phyloP scores from a whole-genome alignment of 306 rosid species.

The Comarum palustre region DNA sequence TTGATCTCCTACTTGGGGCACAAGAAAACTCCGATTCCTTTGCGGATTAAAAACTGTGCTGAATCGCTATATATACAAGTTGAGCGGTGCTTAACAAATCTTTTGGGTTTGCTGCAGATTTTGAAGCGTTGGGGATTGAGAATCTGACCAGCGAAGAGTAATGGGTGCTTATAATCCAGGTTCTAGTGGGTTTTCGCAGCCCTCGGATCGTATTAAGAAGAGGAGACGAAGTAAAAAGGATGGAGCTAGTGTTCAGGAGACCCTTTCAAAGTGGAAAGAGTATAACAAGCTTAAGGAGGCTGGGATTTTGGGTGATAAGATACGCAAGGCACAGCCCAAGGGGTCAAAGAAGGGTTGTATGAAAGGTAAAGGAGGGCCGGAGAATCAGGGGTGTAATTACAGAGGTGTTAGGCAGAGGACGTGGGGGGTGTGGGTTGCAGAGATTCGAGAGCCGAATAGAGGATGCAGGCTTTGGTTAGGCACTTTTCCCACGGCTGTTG shows the following conservation, averaged over 20 bases:
- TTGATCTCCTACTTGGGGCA: background rate
- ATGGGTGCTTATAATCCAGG: conserved; percentile 55
- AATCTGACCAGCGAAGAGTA: conserved; percentile 7
- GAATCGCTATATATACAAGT: background rate
- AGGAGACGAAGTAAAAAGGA: conserved; percentile 51
- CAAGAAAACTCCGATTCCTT: conserved; percentile 2
- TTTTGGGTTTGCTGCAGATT: conserved; percentile 32
- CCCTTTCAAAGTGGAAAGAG: conserved; percentile 69
- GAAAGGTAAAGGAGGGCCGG: conserved; percentile 98
- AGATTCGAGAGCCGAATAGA: conserved; percentile 76
- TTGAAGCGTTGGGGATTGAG: conserved; percentile 5
- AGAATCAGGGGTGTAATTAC: conserved; percentile 61
- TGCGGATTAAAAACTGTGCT: background rate
- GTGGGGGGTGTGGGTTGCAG: conserved; percentile 98
- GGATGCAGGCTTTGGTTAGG: conserved; percentile 86
- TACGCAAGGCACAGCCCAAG: conserved; percentile 60
- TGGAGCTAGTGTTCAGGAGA: conserved; percentile 60
- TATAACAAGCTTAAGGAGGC: conserved; percentile 40
- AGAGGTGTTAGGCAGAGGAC: conserved; percentile 98
- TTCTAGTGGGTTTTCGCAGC: conserved; percentile 21
- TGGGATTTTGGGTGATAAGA: conserved; percentile 26
- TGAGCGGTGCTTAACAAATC: background rate
- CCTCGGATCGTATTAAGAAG: conserved; percentile 50
- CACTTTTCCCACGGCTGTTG: conserved; percentile 60
- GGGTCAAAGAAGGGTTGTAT: conserved; percentile 99